Conservation (phyloP, 495 filamentous ascomycete species). For the Talaromyces proteolyticus region DNA sequence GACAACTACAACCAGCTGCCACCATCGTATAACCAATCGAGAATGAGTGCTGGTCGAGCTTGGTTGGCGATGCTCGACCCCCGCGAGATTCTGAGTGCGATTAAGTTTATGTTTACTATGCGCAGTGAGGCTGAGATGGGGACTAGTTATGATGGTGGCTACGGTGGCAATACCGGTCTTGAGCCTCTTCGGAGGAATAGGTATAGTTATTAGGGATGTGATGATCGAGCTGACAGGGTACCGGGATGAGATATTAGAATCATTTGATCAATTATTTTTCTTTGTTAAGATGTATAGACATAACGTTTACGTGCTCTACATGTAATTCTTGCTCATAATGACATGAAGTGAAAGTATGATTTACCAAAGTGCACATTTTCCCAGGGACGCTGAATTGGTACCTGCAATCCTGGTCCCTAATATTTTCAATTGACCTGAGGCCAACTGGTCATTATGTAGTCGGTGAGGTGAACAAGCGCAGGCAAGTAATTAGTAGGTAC, state of each 20-base stretch:
- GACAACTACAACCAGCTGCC: not conserved
- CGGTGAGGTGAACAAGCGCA: too few relatives aligned
- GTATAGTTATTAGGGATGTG: not conserved
- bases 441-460: too few relatives aligned
- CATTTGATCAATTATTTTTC: not conserved
- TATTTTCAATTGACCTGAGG: too few relatives aligned
- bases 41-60: not conserved
- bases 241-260: not conserved
- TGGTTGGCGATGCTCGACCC: not conserved
- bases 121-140: not conserved
- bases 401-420: too few relatives aligned
- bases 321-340: too few relatives aligned
- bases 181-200: not conserved
- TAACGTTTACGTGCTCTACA: too few relatives aligned
- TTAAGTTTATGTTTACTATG: not conserved
- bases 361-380: too few relatives aligned
- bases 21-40: not conserved
- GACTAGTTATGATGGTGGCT: not conserved
- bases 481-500: too few relatives aligned
- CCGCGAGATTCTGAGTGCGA: not conserved
- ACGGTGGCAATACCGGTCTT: not conserved
- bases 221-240: too few relatives aligned
- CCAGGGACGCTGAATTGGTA: too few relatives aligned
- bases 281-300: too few relatives aligned
- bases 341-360: too few relatives aligned